Percentiles rank a stretch among this genome's conserved stretches.
Conservation (phyloP, 805 yeast genomes). For the Saccharomyces kudriavzevii region DNA sequence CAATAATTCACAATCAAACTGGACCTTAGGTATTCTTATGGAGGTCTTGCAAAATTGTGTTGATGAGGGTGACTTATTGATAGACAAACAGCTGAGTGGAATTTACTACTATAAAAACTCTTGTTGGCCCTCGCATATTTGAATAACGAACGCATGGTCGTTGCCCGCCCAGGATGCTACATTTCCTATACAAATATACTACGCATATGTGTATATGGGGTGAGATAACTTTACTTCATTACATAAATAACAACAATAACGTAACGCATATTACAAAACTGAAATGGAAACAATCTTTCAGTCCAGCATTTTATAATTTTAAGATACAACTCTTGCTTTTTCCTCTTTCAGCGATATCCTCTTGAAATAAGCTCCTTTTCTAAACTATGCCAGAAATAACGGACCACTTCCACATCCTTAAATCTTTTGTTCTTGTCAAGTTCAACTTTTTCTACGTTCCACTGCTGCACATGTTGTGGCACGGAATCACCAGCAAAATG, state of each 20-base stretch:
- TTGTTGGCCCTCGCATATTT: conserved; percentile 14
- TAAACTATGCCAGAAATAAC: conserved; percentile 74
- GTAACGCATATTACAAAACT: not conserved
- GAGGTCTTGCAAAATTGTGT: conserved; percentile 59
- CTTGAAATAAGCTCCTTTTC: conserved; percentile 64
- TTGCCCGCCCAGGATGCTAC: not conserved
- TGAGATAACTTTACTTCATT: not conserved
- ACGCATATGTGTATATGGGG: not conserved
- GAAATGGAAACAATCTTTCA: not conserved
- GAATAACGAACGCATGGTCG: not conserved
- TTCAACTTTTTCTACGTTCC: conserved; percentile 79
- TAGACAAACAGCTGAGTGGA: conserved; percentile 65
- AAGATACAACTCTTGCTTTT: not conserved
- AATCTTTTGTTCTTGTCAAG: conserved; percentile 79
- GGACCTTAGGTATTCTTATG: conserved; percentile 58
- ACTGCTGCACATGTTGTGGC: conserved; percentile 66
- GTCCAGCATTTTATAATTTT: not conserved
- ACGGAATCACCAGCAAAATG: conserved; percentile 70
- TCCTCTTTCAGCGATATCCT: conserved; percentile 40
- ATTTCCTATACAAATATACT: not conserved
- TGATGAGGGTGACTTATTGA: conserved; percentile 46
- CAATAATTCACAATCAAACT: conserved; percentile 15
- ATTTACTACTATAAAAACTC: conserved; percentile 52
- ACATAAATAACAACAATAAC: not conserved
- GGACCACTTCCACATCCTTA: conserved; percentile 80